phyloP scores from a whole-genome alignment of 208 protist genomes.

The Acanthamoeba quina region DNA sequence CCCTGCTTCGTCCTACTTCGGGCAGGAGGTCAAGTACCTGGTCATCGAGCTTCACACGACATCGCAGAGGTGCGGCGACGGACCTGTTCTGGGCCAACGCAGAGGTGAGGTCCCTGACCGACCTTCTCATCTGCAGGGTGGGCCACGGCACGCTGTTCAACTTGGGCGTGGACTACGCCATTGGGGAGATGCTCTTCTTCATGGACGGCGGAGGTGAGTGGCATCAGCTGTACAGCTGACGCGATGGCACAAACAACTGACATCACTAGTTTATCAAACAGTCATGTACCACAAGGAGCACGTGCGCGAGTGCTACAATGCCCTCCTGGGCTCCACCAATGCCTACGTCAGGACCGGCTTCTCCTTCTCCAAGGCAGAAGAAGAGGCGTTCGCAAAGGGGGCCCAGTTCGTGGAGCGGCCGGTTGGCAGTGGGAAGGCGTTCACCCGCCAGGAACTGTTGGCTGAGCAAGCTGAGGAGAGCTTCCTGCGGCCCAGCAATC shows the following conservation, averaged over 20 bases:
- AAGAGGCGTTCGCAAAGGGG: not conserved
- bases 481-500: not conserved
- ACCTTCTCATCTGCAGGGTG: not conserved
- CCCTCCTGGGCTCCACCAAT: not conserved
- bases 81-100: not conserved
- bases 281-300: not conserved
- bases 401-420: not conserved
- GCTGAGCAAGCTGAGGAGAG: not conserved
- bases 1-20: not conserved
- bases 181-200: slow-evolving; percentile 10
- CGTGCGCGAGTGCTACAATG: not conserved
- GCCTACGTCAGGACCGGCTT: not conserved
- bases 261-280: not conserved
- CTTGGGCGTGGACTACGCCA: not conserved
- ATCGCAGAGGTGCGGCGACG: not conserved
- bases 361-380: not conserved
- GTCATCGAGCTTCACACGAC: not conserved
- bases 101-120: not conserved
- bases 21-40: not conserved
- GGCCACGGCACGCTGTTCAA: not conserved
- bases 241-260: not conserved
- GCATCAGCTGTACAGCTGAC: not conserved
- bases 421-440: not conserved
- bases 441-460: not conserved
- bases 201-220: not conserved